These are phyloP conservation scores for Turritis glabra DNA, from an alignment of 345 rosid genomes.

Conservation along the genomic window DNA sequence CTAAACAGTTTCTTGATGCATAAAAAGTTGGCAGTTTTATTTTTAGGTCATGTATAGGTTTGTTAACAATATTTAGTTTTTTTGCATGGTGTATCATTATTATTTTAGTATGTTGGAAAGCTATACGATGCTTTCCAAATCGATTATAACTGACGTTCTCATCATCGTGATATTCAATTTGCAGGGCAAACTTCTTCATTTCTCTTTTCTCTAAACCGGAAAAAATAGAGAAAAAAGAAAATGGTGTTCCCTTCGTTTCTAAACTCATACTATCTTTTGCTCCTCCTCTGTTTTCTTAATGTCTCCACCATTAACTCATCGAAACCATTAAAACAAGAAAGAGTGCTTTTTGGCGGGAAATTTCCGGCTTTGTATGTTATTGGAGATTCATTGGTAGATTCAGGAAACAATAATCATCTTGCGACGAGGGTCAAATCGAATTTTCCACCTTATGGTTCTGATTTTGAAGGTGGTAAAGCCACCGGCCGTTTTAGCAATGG, in stretches of 20 bases:
- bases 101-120: not conserved
- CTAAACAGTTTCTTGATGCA: not conserved
- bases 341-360: conserved; percentile 19
- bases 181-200: not conserved
- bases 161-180: not conserved
- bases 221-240: not conserved
- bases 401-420: conserved; percentile 62
- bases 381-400: conserved; percentile 69
- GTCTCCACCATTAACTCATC: conserved; percentile 16
- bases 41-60: conserved; percentile 6
- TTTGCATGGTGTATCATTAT: not conserved
- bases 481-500: conserved; percentile 62
- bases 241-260: conserved; percentile 13
- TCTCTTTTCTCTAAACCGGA: not conserved
- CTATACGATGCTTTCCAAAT: not conserved
- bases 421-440: conserved; percentile 39
- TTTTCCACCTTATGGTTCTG: conserved; percentile 63
- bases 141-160: not conserved
- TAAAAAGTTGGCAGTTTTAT: not conserved
- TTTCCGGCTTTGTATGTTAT: conserved; percentile 48
- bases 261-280: not conserved
- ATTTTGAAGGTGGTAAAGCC: conserved; percentile 47
- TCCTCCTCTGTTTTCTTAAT: conserved; percentile 4
- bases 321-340: conserved; percentile 5
- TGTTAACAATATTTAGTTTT: conserved; percentile 5